Evolutionary conservation across 495 filamentous ascomycete species (phyloP).

Genomic region (Sporormia fimetaria): DNA sequence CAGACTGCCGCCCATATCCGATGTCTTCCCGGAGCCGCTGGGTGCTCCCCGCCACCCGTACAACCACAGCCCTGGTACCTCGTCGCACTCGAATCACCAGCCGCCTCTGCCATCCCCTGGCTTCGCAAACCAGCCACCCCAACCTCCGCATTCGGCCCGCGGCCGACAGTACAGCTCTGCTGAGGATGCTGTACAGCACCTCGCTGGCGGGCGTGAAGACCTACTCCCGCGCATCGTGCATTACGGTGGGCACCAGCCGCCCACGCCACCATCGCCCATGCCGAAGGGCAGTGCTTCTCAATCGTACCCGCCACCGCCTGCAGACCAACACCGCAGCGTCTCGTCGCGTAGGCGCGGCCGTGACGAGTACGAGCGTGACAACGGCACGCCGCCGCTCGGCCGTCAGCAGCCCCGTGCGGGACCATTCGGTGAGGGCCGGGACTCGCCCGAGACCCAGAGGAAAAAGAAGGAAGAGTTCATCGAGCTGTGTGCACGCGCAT

Average conservation of each 20-base stretch:
- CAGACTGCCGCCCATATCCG: slow-evolving; percentile 83
- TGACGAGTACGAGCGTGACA: slow-evolving; percentile 84
- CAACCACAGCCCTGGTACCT: slow-evolving; percentile 41
- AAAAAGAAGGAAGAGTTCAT: slow-evolving; percentile 95
- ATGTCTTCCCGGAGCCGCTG: slow-evolving; percentile 84
- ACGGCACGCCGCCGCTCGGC: slow-evolving; percentile 58
- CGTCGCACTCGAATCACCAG: slow-evolving; percentile 56
- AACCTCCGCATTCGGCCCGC: slow-evolving; percentile 39
- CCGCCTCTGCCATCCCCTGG: slow-evolving; percentile 71
- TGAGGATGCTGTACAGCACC: slow-evolving; percentile 81
- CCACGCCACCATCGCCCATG: slow-evolving; percentile 82
- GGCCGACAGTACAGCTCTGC: slow-evolving; percentile 86
- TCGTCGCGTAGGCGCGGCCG: slow-evolving; percentile 62
- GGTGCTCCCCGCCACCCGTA: slow-evolving; percentile 42
- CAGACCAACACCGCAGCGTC: slow-evolving; percentile 30
- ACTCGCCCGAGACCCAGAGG: slow-evolving; percentile 71
- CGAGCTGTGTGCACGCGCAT: slow-evolving; percentile 71
- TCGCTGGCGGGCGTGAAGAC: slow-evolving; percentile 85
- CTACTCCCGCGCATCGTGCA: slow-evolving; percentile 86
- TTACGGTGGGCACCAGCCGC: slow-evolving; percentile 82
- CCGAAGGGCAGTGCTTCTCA: slow-evolving; percentile 20
- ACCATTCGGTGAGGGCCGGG: slow-evolving; percentile 38
- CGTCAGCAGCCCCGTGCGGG: slow-evolving; percentile 28
- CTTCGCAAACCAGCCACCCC: slow-evolving; percentile 37
- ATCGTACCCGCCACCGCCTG: slow-evolving; percentile 26